A percentile compares a stretch with the other conserved stretches of the same genome.
Evolutionary conservation across 768 basidiomycete species (phyloP).

Genomic region (Termitomyces bulborhizus): DNA sequence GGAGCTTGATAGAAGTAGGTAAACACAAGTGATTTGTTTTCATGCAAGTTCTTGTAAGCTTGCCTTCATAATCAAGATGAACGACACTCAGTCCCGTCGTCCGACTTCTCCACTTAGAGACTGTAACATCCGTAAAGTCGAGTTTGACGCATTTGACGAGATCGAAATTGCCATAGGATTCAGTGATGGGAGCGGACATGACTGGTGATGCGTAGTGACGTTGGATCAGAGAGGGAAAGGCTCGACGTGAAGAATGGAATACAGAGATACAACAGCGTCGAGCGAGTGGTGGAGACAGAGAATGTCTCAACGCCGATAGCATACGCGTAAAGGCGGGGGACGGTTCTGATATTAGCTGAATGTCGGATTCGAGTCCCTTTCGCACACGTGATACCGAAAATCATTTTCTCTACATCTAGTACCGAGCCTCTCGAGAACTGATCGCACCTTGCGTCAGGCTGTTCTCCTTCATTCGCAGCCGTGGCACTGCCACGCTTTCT

Average conservation of each 20-base stretch:
- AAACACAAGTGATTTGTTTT: constrained; percentile 11
- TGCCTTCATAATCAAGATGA: constrained; percentile 87
- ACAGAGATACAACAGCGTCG: constrained; percentile 3
- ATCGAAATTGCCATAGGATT: constrained; percentile 75
- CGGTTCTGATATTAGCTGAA: background rate
- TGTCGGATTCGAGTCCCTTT: background rate
- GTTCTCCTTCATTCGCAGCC: constrained; percentile 4
- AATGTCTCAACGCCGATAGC: constrained; percentile 9
- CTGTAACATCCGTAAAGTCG: constrained; percentile 70
- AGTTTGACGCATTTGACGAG: constrained; percentile 70
- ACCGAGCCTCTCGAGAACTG: background rate
- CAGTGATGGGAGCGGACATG: constrained; percentile 23
- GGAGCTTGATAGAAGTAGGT: constrained; percentile 46
- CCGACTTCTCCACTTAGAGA: constrained; percentile 87
- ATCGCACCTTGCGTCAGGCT: background rate
- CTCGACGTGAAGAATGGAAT: background rate
- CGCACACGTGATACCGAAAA: background rate
- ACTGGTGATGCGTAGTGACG: constrained; percentile 11
- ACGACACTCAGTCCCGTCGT: constrained; percentile 86
- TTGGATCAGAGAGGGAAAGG: background rate
- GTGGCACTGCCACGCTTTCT: constrained; percentile 1
- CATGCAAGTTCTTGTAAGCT: constrained; percentile 13
- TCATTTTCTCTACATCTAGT: background rate
- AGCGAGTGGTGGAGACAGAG: constrained; percentile 8
- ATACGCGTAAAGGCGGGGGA: constrained; percentile 6